These are phyloP conservation scores for Micromonas commoda DNA, from an alignment of 139 green algal species.

Conservation along the genomic window DNA sequence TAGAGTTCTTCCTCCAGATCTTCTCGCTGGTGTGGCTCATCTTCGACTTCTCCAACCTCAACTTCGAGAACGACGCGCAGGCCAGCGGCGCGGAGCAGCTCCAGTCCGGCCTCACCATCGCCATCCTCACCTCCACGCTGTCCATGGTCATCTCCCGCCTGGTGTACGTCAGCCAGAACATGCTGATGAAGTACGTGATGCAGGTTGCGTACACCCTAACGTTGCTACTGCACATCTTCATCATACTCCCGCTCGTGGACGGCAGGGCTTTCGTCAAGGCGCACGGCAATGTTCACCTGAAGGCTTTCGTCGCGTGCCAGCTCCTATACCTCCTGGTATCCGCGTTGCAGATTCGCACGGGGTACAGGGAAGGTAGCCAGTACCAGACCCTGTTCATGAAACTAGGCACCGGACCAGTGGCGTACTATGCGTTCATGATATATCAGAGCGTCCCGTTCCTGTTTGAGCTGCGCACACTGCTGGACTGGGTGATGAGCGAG, in stretches of 20 bases:
- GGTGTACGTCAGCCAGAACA: neutral
- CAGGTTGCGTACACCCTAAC: neutral
- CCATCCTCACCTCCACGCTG: neutral
- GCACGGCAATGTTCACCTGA: neutral
- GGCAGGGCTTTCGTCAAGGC: neutral
- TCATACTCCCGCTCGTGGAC: neutral
- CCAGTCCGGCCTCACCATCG: neutral
- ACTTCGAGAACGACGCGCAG: neutral
- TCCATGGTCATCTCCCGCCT: neutral
- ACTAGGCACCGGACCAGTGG: neutral
- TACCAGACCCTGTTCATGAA: neutral
- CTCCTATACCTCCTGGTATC: neutral
- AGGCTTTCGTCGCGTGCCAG: neutral
- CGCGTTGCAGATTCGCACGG: slow-evolving; percentile 1
- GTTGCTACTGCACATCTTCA: neutral
- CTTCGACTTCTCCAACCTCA: neutral
- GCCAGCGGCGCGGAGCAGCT: neutral
- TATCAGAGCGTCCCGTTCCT: neutral
- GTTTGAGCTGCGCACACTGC: slow-evolving; percentile 7
- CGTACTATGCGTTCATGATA: neutral
- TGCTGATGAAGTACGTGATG: neutral
- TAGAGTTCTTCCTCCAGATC: neutral
- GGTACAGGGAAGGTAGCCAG: slow-evolving; percentile 4
- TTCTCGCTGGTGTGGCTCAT: neutral
- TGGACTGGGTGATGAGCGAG: slow-evolving; percentile 10